Percentiles rank a stretch among this genome's conserved stretches.
These are phyloP conservation scores for Bertia moriformis DNA, from an alignment of 2,329 filamentous ascomycete genomes.

Conservation along the genomic window DNA sequence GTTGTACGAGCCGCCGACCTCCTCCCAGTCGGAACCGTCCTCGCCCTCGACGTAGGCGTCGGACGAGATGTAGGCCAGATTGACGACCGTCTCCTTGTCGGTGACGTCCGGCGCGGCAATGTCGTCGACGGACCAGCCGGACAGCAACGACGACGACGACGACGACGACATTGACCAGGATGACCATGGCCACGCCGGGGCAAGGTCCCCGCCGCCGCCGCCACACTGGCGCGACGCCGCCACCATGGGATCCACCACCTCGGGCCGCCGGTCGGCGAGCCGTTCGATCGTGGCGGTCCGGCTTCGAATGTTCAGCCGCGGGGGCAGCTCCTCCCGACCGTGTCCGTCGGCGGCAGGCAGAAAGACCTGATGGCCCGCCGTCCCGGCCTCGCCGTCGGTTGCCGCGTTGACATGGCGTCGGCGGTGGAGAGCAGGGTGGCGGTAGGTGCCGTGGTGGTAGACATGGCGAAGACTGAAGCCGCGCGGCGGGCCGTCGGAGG, in stretches of 20 bases:
- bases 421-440: conserved; percentile 64
- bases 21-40: conserved; percentile 65
- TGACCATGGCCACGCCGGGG: too few species aligned
- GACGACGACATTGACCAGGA: too few species aligned
- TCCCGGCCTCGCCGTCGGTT: too few species aligned
- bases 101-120: conserved; percentile 68
- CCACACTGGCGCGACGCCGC: conserved; percentile 57
- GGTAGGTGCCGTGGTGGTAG: conserved; percentile 77
- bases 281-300: conserved; percentile 60
- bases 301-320: conserved; percentile 50
- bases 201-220: too few species aligned
- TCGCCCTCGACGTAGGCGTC: conserved; percentile 74
- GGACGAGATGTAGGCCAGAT: conserved; percentile 73
- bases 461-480: conserved; percentile 58
- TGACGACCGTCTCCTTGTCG: conserved; percentile 72
- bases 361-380: too few species aligned
- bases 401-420: conserved; percentile 53
- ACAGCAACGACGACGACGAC: conserved; percentile 53
- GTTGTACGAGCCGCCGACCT: conserved; percentile 68
- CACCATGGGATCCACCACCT: conserved; percentile 66
- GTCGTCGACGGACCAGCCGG: conserved; percentile 72
- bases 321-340: conserved; percentile 31
- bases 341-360: conserved; percentile 44
- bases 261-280: conserved; percentile 62
- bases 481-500: too few species aligned